A percentile compares a stretch with the other conserved stretches of the same genome.
These are phyloP conservation scores for Penicillium frequentans DNA, from an alignment of 2,329 filamentous ascomycete species.

Conservation along the genomic window DNA sequence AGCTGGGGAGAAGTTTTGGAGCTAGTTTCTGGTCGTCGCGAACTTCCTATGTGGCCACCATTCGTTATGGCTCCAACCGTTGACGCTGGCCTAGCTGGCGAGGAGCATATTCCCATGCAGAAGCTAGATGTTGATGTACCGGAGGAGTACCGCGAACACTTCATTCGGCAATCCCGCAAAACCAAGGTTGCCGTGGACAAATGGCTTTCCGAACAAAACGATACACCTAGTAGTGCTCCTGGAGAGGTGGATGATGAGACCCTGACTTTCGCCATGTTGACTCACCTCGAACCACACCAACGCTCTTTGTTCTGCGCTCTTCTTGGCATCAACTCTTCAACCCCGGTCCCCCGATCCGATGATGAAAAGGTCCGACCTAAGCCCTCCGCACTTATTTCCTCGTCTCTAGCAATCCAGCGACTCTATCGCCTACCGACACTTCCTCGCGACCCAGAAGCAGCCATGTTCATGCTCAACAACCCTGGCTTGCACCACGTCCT, in stretches of 20 bases:
- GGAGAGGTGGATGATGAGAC: slow-evolving; percentile 94
- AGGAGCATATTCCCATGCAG: slow-evolving; percentile 61
- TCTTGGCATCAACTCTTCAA: slow-evolving; percentile 59
- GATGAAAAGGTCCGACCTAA: slow-evolving; percentile 66
- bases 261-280: slow-evolving; percentile 87
- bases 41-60: slow-evolving; percentile 85
- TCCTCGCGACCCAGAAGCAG: slow-evolving; percentile 82
- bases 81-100: slow-evolving; percentile 56
- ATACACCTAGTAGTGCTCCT: slow-evolving; percentile 71
- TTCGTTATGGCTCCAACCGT: slow-evolving; percentile 67
- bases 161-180: slow-evolving; percentile 87
- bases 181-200: slow-evolving; percentile 87
- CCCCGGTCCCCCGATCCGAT: slow-evolving; percentile 59
- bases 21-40: slow-evolving; percentile 82
- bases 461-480: slow-evolving; percentile 82
- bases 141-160: slow-evolving; percentile 89
- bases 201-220: slow-evolving; percentile 81
- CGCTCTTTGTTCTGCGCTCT: slow-evolving; percentile 81
- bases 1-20: slow-evolving; percentile 97
- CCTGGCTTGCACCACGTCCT: slow-evolving; percentile 80
- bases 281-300: slow-evolving; percentile 74
- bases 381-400: slow-evolving; percentile 73
- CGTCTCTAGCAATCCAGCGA: slow-evolving; percentile 76
- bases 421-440: slow-evolving; percentile 72
- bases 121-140: slow-evolving; percentile 93